Percentiles rank a stretch among this genome's conserved stretches.
Conservation (phyloP, 345 rosid genomes). For the Xanthoceras sorbifolium region DNA sequence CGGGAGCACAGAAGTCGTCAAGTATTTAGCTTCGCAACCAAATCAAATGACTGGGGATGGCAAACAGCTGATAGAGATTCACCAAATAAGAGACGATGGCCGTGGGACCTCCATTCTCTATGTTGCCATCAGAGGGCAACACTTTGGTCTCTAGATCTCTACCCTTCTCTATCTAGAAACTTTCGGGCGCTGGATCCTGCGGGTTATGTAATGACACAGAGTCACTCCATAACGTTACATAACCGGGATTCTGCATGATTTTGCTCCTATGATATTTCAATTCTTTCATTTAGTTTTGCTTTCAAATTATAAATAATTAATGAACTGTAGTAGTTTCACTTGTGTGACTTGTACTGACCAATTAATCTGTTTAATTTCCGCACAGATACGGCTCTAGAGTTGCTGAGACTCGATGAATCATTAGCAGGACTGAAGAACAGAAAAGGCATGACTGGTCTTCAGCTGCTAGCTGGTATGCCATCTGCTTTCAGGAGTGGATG, state of each 20-base stretch:
- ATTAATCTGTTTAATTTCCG: not conserved
- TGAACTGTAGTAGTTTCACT: too few relatives aligned
- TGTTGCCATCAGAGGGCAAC: not conserved
- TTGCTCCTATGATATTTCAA: too few relatives aligned
- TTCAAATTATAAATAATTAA: too few relatives aligned
- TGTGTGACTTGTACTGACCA: too few relatives aligned
- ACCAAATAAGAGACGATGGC: too few relatives aligned
- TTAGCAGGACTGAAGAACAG: not conserved
- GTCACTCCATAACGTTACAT: too few relatives aligned
- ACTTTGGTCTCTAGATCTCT: not conserved
- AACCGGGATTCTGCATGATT: too few relatives aligned
- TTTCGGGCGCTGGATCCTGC: too few relatives aligned
- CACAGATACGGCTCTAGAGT: not conserved
- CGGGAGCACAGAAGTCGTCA: not conserved
- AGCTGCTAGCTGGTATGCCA: not conserved
- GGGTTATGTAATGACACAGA: too few relatives aligned
- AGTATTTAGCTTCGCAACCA: not conserved
- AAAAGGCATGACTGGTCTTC: not conserved
- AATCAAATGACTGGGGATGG: not conserved
- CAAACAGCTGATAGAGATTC: not conserved
- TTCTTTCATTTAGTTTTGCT: too few relatives aligned
- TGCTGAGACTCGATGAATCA: not conserved
- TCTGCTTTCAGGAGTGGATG: slow-evolving; percentile 3
- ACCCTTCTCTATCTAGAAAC: too few relatives aligned
- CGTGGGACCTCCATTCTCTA: too few relatives aligned